Evolutionary conservation across 169 alveolate species (phyloP).

Genomic region (Plasmodium cynomolgi): DNA sequence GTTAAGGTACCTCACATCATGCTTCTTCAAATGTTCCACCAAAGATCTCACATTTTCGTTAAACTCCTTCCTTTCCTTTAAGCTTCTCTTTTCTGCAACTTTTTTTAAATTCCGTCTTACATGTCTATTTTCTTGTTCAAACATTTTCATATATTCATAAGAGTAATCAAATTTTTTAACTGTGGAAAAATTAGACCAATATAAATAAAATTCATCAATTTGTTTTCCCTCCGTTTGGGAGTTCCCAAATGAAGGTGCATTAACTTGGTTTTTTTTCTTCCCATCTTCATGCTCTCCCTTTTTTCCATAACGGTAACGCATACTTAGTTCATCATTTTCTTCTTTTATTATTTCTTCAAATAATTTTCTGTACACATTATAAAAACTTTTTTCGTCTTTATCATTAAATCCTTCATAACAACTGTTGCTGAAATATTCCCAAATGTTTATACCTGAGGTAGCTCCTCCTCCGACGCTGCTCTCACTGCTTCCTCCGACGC

Average conservation of each 20-base stretch:
- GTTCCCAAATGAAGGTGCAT: conserved; percentile 83
- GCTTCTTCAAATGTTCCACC: conserved; percentile 82
- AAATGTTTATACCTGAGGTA: conserved; percentile 80
- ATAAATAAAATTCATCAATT: conserved; percentile 84
- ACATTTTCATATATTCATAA: conserved; percentile 8
- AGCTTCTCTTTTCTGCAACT: conserved; percentile 80
- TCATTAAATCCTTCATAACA: conserved; percentile 80
- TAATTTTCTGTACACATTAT: conserved; percentile 83
- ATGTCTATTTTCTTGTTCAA: conserved; percentile 48
- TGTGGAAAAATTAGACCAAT: conserved; percentile 88
- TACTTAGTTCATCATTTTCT: conserved; percentile 79
- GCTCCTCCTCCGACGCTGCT: conserved; percentile 5
- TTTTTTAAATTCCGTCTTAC: conserved; percentile 45
- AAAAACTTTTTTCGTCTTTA: conserved; percentile 83
- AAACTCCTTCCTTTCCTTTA: conserved; percentile 84
- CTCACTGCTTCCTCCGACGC: not conserved
- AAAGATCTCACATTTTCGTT: conserved; percentile 83
- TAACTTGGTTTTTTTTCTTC: not conserved
- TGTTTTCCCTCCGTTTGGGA: conserved; percentile 78
- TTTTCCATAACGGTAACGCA: conserved; percentile 49
- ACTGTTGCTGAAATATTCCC: conserved; percentile 81
- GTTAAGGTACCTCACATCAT: conserved; percentile 76
- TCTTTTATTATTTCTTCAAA: conserved; percentile 82
- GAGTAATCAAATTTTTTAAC: conserved; percentile 78
- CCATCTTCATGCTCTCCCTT: conserved; percentile 75